Evolutionary conservation across 805 yeast species (phyloP).

Genomic region (Cyberlindnera mycetangii): DNA sequence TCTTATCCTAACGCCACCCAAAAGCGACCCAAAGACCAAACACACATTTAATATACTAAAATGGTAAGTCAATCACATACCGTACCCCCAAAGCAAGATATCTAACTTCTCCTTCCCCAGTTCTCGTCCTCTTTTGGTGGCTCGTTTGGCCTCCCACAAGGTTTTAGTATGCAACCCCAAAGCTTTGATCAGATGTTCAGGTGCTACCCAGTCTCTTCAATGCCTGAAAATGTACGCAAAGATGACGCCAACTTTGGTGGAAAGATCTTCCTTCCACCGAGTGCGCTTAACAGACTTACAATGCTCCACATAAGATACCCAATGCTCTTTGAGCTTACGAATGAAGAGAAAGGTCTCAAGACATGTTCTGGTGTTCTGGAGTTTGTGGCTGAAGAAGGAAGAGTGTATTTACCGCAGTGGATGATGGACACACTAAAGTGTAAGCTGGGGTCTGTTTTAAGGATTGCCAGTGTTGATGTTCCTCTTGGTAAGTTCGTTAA

Average conservation of each 20-base stretch:
- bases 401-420: slow-evolving; percentile 95
- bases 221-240: slow-evolving; percentile 65
- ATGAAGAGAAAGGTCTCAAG: slow-evolving; percentile 54
- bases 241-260: slow-evolving; percentile 91
- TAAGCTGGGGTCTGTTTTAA: slow-evolving; percentile 77
- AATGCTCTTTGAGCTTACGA: slow-evolving; percentile 81
- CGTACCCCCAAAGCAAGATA: background rate
- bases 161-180: slow-evolving; percentile 29
- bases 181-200: slow-evolving; percentile 84
- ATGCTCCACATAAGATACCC: slow-evolving; percentile 93
- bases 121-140: slow-evolving; percentile 37
- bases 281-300: slow-evolving; percentile 83
- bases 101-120: slow-evolving; percentile 18
- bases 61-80: background rate
- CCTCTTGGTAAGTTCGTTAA: slow-evolving; percentile 88
- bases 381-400: slow-evolving; percentile 95
- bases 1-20: background rate
- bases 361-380: slow-evolving; percentile 96
- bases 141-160: slow-evolving; percentile 2
- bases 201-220: slow-evolving; percentile 87
- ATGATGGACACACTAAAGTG: slow-evolving; percentile 77
- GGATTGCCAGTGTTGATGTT: slow-evolving; percentile 71
- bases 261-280: slow-evolving; percentile 90
- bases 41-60: background rate
- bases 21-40: background rate